phyloP scores from a whole-genome alignment of 805 yeast species.

The Candida golubevii region DNA sequence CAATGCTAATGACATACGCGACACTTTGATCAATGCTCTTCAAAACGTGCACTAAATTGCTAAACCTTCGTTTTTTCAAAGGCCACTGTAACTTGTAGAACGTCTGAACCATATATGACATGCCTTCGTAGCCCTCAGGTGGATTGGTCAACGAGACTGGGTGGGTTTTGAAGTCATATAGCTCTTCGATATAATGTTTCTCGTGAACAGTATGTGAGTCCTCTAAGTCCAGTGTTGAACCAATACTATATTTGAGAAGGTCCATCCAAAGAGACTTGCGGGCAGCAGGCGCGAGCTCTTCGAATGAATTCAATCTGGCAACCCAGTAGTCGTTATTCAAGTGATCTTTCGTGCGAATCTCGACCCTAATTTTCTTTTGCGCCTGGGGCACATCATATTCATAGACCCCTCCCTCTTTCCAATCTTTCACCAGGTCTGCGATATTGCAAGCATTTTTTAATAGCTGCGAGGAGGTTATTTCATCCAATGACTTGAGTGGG shows the following conservation, averaged over 20 bases:
- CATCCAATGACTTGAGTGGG: constrained; percentile 12
- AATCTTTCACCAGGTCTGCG: constrained; percentile 10
- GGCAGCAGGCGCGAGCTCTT: constrained; percentile 10
- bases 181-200: constrained; percentile 31
- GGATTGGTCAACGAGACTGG: constrained; percentile 15
- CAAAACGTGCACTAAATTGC: constrained; percentile 32
- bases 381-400: constrained; percentile 14
- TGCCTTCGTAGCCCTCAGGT: constrained; percentile 13
- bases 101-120: constrained; percentile 29
- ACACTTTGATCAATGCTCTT: constrained; percentile 14
- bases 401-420: constrained; percentile 12
- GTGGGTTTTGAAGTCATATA: constrained; percentile 23
- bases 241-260: constrained; percentile 12
- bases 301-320: constrained; percentile 14
- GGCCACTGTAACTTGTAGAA: constrained; percentile 36
- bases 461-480: constrained; percentile 10
- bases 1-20: constrained; percentile 31
- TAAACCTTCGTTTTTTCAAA: constrained; percentile 31
- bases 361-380: constrained; percentile 11
- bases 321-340: constrained; percentile 18
- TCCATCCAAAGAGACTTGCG: constrained; percentile 10
- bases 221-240: constrained; percentile 13
- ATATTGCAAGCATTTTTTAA: constrained; percentile 9
- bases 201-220: constrained; percentile 36
- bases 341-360: constrained; percentile 9